phyloP scores from a whole-genome alignment of 176 grass and related monocot genomes.

The Stipa capillata region DNA sequence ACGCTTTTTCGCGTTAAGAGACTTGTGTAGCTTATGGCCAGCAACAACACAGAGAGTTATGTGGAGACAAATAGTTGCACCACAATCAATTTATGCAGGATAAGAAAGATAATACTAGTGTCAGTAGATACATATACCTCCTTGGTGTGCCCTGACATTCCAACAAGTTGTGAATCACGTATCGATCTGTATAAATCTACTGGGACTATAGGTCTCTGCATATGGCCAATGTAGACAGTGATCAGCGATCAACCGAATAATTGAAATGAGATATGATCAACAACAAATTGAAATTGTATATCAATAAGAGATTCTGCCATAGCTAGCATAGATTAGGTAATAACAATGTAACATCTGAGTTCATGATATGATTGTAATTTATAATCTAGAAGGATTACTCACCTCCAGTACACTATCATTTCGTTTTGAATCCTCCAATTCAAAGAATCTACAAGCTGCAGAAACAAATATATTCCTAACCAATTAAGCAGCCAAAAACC shows the following conservation, averaged over 20 bases:
- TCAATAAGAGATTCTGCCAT: background rate
- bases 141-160: conserved; percentile 82
- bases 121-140: conserved; percentile 49
- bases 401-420: conserved; percentile 87
- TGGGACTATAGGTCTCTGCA: conserved; percentile 91
- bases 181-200: conserved; percentile 74
- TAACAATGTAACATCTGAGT: conserved; percentile 2
- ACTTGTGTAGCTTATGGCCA: no score
- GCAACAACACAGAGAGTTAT: no score
- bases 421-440: conserved; percentile 92
- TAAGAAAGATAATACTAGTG: background rate
- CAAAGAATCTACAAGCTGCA: conserved; percentile 80
- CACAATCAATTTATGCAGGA: background rate
- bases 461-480: conserved; percentile 20
- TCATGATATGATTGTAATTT: background rate
- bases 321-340: background rate
- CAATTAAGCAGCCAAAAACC: background rate
- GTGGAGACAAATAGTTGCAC: no score
- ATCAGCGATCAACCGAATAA: background rate
- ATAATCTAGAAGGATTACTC: conserved; percentile 31
- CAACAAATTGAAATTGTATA: background rate
- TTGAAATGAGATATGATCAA: background rate
- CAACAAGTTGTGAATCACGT: conserved; percentile 88
- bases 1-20: background rate
- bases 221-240: conserved; percentile 4